Base-by-base conservation (phyloP, 2,329 filamentous ascomycete species). In the Fusarium cicatricum region DNA sequence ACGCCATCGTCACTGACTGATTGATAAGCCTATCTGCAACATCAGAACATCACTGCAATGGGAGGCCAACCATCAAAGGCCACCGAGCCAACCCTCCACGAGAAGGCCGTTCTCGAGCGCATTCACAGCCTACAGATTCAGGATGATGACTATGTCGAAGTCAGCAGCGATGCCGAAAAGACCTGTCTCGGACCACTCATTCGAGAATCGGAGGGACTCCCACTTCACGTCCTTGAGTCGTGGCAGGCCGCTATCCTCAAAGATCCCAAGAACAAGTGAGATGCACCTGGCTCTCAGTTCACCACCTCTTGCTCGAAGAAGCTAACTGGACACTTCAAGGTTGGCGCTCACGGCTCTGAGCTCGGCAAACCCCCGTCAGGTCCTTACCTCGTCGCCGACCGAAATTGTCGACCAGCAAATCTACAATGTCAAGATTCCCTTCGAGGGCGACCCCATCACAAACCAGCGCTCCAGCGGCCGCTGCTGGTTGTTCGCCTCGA, bases 401-500 rank as follows among this genome's bases (percentile, higher is more conserved):
- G 77, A 84, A 49, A 84, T 91, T 55, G 76, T 82, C 34, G 89
- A 95, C 71, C 88, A 86, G 49, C 92, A 96, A 51, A 83, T 90
- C 58, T 96, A 92, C 85, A 96, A 93, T 70, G 77, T 92, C 72
- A 87, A 86, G 72, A 92, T 96, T 56, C 90, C 91, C 0, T 82
- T 90, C 49, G 92, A 96, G 73, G 92, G 92, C 42, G 83, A 81
- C 0, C 92, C 92, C 0, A 88, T 96, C 59, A 96, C 92, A 0
- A 93, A 96, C 73, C 92, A 97, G 77, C 83, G 88, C 29, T 85
- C 85, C 8, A 92, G 89, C 2, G 92, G 92, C 8, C 83, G 92
- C 61, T 97, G 92, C 80, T 97, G 92, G 92, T 85, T 96, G 60
- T 97, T 97, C 67, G 92, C 92, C 1, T 86, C 90, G 5, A 95